Evolutionary conservation across 441 rosid genomes (phyloP), one percentile per base, ranked within the genome.

Genomic region (Rhodomyrtus psidioides): DNA sequence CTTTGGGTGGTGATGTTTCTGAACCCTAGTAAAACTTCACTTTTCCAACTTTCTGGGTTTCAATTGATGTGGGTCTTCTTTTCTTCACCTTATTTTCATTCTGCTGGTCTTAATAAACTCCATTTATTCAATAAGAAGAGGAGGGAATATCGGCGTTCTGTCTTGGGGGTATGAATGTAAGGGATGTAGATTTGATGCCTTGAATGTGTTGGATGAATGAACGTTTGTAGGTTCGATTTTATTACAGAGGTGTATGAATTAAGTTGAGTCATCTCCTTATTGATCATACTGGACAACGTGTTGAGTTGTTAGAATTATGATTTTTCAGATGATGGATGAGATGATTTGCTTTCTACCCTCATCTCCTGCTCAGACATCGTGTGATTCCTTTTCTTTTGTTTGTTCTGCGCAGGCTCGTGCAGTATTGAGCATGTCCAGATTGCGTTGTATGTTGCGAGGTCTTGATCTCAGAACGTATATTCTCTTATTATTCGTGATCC

Each of bases 361-460:
- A 70, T 70, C 79, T 70, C 51, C 51, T 39, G 79, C 79, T 70
- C 51, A 21, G 59, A 39, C 56, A 30, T 54, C 19, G 59, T 30
- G 81, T 58, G 21, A 51, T 60, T 70, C 76, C 24, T 74, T 70
- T 49, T 53, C 10, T 21, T 24, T 74, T 42, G 76, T 44, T 21
- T 79, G n/a, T 44, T 39, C 49, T 39, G 28, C 26, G 12, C 87
- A 86, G 88, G 85, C 60, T 34, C 83, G 54, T 42, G 49, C 86
- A 44, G 83, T 60, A 83, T 83, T 84, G 57, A 83, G 76, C 83
- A 83, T 83, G 86, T 57, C 88, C 19, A 83, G 88, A 53, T 17
- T 86, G 57, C 85, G 83, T 28, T 86, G 86, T 54, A 26, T 83
- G 34, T 55, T 86, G 49, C 86, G 83, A 65, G 85, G 81, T n/a